phyloP scores from a whole-genome alignment of 768 basidiomycete genomes.

The Serendipita sp. region DNA sequence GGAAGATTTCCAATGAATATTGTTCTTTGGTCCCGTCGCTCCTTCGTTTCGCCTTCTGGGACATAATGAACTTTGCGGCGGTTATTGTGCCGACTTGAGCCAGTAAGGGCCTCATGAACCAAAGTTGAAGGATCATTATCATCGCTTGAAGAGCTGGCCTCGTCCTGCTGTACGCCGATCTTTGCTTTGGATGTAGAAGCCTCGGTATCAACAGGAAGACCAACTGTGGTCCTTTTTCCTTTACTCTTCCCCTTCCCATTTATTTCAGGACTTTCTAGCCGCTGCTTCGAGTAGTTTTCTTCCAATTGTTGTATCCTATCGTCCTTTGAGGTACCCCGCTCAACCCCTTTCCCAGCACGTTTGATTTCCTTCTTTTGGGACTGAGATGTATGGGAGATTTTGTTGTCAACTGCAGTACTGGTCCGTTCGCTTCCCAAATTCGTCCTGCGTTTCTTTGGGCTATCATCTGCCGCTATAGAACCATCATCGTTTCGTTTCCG shows the following conservation, averaged over 20 bases:
- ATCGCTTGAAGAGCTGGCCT: background rate
- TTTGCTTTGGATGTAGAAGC: background rate
- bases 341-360: background rate
- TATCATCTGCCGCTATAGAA: no score
- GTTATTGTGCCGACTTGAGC: background rate
- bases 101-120: conserved; percentile 9
- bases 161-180: background rate
- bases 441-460: no score
- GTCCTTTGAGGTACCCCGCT: background rate
- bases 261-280: background rate
- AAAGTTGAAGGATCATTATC: background rate
- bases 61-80: conserved; percentile 28
- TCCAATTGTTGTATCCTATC: background rate
- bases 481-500: no score
- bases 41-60: conserved; percentile 55
- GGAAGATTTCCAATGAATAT: conserved; percentile 86
- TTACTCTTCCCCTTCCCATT: background rate
- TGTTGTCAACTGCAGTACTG: no score
- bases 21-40: conserved; percentile 62
- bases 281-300: conserved; percentile 13
- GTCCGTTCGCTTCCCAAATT: no score
- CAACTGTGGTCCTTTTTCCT: background rate
- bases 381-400: no score
- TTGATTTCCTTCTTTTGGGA: background rate
- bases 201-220: no score